Evolutionary conservation across 345 rosid species (phyloP).

Genomic region (Dovyalis caffra): DNA sequence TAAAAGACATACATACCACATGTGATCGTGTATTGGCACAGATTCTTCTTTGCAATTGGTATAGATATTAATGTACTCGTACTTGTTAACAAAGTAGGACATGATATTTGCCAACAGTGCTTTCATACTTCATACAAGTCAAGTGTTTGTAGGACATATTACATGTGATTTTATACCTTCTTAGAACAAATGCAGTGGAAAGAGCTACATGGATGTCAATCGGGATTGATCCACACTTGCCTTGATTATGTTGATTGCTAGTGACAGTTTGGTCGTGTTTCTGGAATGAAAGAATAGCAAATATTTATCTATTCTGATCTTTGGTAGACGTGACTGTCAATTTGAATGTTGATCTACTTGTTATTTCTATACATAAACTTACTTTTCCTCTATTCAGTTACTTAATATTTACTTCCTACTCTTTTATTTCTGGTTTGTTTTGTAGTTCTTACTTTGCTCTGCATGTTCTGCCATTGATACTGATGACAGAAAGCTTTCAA

Average conservation of each 20-base stretch:
- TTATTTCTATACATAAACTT: not conserved
- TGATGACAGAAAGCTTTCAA: conserved; percentile 3
- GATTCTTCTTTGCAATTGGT: not conserved
- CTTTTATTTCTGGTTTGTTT: not conserved
- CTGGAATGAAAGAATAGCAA: not conserved
- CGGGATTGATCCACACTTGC: not conserved
- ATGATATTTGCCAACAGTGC: not conserved
- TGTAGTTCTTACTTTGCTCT: not conserved
- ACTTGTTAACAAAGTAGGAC: not conserved
- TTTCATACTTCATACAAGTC: not conserved
- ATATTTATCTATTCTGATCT: not conserved
- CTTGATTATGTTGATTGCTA: not conserved
- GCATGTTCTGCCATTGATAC: not conserved
- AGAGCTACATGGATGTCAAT: not conserved
- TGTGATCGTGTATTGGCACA: not conserved
- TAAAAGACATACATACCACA: not conserved
- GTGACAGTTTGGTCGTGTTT: not conserved
- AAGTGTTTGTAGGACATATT: not conserved
- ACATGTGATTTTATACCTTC: not conserved
- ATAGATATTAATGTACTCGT: not conserved
- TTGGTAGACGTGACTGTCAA: not conserved
- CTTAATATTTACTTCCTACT: too few relatives aligned
- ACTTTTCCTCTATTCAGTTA: not conserved
- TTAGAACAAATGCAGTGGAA: not conserved
- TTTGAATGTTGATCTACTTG: not conserved